Base-by-base conservation (phyloP, 805 yeast genomes). In the Danielia reshetovae region DNA sequence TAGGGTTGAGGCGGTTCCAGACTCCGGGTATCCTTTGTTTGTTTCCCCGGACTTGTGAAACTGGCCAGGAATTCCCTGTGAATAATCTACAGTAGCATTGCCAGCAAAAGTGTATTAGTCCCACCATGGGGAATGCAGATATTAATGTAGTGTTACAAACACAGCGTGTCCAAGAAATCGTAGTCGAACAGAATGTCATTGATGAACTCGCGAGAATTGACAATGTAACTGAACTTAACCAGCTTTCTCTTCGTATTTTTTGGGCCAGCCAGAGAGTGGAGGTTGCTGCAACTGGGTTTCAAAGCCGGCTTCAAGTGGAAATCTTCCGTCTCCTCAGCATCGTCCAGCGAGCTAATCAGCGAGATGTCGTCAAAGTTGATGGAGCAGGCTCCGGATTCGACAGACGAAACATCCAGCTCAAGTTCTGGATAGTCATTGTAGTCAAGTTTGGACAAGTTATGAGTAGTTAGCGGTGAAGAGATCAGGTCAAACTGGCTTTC, bases 401-500 rank as follows among this genome's bases (percentile, higher is more conserved):
- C 19, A n/a, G 44, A 40, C 13, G 42, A 36, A 10, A 34, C 31
- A 12, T 45, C 49, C 29, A 43, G 96, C 6, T 85, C 95, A 14
- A 97, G 97, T 25, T 84, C 95, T 13, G 35, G 39, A 4, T 28
- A 12, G 4, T 32, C 38, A 4, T 18, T 15, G 10, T 12, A 16
- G 30, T 23, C 25, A 14, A 30, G 5, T 14, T 27, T 32, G 18
- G 27, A 19, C 12, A 44, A 33, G 29, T 39, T 39, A 10, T 25
- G 35, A 16, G 18, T 11, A 7, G 46, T 39, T 26, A 44, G 36
- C 13, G 28, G 16, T 18, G 13, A 7, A 13, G 35, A 22, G 16
- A 11, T 23, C 8, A 18, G 21, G 30, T 30, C 40, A 24, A 25
- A 18, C 3, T 38, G 35, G 6, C 15, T 5, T 7, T 19, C 24